Evolutionary conservation across 116 monocot genomes (phyloP).

Genomic region (Phalaenopsis hybrid): DNA sequence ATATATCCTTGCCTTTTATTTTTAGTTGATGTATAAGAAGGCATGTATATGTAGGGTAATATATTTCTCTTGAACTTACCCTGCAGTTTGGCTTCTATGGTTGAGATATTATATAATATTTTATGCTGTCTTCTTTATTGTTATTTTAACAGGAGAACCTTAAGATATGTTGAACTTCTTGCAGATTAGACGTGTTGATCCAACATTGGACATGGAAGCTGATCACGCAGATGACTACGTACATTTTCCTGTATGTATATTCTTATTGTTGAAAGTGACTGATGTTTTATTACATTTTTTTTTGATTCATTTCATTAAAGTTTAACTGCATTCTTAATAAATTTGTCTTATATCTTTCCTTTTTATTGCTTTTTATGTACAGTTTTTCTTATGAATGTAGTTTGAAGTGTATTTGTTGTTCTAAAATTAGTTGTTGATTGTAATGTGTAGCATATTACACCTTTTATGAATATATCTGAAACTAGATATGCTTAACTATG

Average conservation of each 20-base stretch:
- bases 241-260: conserved; percentile 61
- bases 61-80: background rate
- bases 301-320: background rate
- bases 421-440: background rate
- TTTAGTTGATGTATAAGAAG: background rate
- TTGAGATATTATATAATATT: background rate
- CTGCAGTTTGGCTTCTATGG: background rate
- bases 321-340: background rate
- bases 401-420: background rate
- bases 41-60: background rate
- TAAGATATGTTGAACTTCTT: conserved; percentile 1
- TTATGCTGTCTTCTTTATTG: no score
- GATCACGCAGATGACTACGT: conserved; percentile 86
- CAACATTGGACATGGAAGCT: conserved; percentile 93
- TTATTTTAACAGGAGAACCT: no score
- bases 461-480: background rate
- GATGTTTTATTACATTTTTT: background rate
- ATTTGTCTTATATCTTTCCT: background rate
- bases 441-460: background rate
- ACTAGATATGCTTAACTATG: background rate
- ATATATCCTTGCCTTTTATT: background rate
- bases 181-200: conserved; percentile 94
- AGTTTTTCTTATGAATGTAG: background rate
- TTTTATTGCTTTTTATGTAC: background rate
- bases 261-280: background rate